These are phyloP conservation scores for Neoascochyta sp. DNA, from an alignment of 2,329 filamentous ascomycete species.

Conservation along the genomic window DNA sequence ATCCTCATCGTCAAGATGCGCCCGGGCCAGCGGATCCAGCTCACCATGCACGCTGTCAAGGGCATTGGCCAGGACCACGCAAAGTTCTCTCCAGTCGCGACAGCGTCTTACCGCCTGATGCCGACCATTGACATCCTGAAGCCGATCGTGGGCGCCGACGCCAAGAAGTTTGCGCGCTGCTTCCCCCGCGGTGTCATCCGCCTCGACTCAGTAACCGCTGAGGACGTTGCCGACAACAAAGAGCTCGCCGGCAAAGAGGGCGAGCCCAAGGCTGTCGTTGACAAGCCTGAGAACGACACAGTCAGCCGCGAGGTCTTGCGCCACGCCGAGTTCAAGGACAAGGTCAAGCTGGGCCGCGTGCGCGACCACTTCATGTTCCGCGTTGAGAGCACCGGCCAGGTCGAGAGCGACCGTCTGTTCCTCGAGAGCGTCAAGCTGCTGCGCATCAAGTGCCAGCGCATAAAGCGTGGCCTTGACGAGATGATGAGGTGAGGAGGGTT, in stretches of 20 bases:
- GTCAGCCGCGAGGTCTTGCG: conserved; percentile 90
- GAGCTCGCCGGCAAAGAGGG: conserved; percentile 73
- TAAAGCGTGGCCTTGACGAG: conserved; percentile 65
- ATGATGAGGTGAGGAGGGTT: conserved; percentile 21
- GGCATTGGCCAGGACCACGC: conserved; percentile 91
- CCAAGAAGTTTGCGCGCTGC: conserved; percentile 83
- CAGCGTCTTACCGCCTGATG: conserved; percentile 85
- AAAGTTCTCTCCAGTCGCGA: conserved; percentile 95
- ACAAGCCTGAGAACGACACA: conserved; percentile 87
- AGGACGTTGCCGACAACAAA: conserved; percentile 59
- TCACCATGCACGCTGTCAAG: conserved; percentile 92
- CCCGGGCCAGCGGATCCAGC: conserved; percentile 79
- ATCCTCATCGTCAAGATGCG: conserved; percentile 93
- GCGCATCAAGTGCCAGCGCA: conserved; percentile 74
- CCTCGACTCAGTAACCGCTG: conserved; percentile 65
- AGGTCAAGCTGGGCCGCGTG: conserved; percentile 86
- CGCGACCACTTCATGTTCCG: conserved; percentile 97
- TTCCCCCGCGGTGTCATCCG: conserved; percentile 87
- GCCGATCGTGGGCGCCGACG: conserved; percentile 83
- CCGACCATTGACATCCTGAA: conserved; percentile 79
- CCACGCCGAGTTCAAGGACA: conserved; percentile 89
- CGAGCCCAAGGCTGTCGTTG: conserved; percentile 82
- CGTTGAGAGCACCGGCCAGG: conserved; percentile 92
- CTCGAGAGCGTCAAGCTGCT: conserved; percentile 81
- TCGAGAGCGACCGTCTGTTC: conserved; percentile 90